phyloP scores from a whole-genome alignment of 139 green algal species.

The Micromonas pusilla region DNA sequence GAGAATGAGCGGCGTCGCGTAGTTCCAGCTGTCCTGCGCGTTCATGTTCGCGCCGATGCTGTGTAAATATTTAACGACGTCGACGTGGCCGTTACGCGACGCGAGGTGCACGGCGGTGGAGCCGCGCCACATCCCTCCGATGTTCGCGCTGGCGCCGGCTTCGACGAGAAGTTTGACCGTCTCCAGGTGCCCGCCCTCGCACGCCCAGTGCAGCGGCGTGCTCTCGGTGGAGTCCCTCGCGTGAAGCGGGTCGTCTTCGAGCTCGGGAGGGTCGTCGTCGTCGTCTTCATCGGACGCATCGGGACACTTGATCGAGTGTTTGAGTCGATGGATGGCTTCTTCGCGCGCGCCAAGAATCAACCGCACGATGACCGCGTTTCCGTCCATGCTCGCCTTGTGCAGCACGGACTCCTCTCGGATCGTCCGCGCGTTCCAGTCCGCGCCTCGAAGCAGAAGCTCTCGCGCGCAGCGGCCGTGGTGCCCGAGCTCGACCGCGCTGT shows the following conservation, averaged over 20 bases:
- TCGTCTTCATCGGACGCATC: too few species aligned
- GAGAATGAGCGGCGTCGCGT: slow-evolving; percentile 19
- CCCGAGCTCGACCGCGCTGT: background rate
- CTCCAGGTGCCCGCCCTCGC: background rate
- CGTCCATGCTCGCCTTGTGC: background rate
- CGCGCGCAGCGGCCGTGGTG: background rate
- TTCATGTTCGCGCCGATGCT: slow-evolving; percentile 1
- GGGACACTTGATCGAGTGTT: too few species aligned
- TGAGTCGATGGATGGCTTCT: too few species aligned
- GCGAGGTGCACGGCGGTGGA: slow-evolving; percentile 7
- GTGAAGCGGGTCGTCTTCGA: background rate
- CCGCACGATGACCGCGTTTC: background rate
- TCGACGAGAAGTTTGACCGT: background rate
- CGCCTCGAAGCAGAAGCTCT: background rate
- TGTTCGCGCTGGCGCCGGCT: background rate
- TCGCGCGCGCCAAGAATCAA: background rate
- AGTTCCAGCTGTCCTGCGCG: slow-evolving; percentile 17
- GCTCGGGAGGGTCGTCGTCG: background rate
- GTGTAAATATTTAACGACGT: background rate
- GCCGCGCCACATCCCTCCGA: background rate
- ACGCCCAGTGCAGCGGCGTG: slow-evolving; percentile 11
- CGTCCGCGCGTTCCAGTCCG: slow-evolving; percentile 1
- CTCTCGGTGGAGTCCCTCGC: background rate
- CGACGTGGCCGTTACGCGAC: slow-evolving; percentile 1
- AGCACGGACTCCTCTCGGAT: background rate